Conservation (phyloP, 768 basidiomycete species). For the Mycena belliarum region DNA sequence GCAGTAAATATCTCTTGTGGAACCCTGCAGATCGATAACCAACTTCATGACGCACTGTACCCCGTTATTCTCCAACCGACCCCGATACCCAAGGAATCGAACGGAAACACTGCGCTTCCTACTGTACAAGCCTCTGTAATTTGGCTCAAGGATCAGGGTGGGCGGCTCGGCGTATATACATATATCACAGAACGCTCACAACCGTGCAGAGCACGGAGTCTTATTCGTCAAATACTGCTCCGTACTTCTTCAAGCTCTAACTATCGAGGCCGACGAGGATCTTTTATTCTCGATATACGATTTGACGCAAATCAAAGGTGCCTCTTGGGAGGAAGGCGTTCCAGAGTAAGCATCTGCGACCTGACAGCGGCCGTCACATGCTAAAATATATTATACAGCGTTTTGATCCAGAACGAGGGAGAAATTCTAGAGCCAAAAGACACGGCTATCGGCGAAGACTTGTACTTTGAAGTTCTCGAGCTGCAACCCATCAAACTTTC, state of each 20-base stretch:
- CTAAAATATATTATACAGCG: conserved; percentile 51
- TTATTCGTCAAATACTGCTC: conserved; percentile 98
- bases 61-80: conserved; percentile 96
- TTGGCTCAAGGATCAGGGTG: conserved; percentile 93
- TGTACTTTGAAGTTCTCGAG: conserved; percentile 96
- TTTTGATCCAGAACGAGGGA: conserved; percentile 70
- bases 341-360: conserved; percentile 56
- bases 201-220: conserved; percentile 84
- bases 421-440: conserved; percentile 71
- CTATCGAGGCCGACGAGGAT: conserved; percentile 97
- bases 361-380: conserved; percentile 7
- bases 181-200: neutral
- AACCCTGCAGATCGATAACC: conserved; percentile 94
- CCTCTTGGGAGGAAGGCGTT: conserved; percentile 79
- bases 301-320: conserved; percentile 87
- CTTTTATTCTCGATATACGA: conserved; percentile 91
- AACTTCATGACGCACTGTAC: conserved; percentile 93
- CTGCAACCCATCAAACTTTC: conserved; percentile 92
- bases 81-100: conserved; percentile 75
- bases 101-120: conserved; percentile 78
- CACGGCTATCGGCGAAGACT: conserved; percentile 67
- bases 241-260: conserved; percentile 88
- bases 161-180: conserved; percentile 9
- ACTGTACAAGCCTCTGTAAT: conserved; percentile 87
- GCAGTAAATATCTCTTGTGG: conserved; percentile 79